Evolutionary conservation across 2,329 filamentous ascomycete genomes (phyloP).

Genomic region (Tothia fuscella): DNA sequence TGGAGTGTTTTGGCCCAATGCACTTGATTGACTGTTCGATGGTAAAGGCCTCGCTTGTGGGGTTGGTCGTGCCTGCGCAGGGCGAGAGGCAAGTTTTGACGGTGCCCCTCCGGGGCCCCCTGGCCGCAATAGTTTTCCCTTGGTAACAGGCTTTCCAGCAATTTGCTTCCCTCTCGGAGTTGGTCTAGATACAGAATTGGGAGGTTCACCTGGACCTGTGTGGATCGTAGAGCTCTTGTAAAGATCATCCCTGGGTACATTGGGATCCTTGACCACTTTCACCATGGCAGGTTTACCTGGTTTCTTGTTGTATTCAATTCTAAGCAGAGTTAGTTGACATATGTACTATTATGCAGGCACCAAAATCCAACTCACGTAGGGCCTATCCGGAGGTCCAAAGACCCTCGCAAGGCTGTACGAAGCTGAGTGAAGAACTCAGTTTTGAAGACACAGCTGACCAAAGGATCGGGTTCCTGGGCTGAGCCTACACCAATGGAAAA

Average conservation of each 20-base stretch:
- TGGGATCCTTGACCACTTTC: conserved; percentile 82
- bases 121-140: conserved; percentile 81
- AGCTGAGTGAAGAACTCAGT: conserved; percentile 95
- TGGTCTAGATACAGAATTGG: conserved; percentile 69
- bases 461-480: conserved; percentile 81
- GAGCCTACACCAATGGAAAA: conserved; percentile 87
- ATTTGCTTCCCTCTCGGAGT: conserved; percentile 82
- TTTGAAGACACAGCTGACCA: conserved; percentile 88
- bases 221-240: conserved; percentile 94
- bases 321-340: conserved; percentile 15
- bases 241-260: conserved; percentile 57
- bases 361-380: conserved; percentile 45
- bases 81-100: conserved; percentile 52
- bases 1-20: neutral
- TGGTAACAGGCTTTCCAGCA: conserved; percentile 79
- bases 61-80: conserved; percentile 21
- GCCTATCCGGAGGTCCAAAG: conserved; percentile 71
- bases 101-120: conserved; percentile 75
- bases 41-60: conserved; percentile 29
- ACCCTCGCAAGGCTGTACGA: conserved; percentile 63
- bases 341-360: neutral
- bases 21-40: neutral
- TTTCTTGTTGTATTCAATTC: conserved; percentile 94
- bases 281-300: conserved; percentile 81
- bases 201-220: conserved; percentile 70